Percentiles rank a stretch among this genome's conserved stretches.
These are phyloP conservation scores for Aspergillus vadensis DNA, from an alignment of 2,329 filamentous ascomycete genomes.

Conservation along the genomic window DNA sequence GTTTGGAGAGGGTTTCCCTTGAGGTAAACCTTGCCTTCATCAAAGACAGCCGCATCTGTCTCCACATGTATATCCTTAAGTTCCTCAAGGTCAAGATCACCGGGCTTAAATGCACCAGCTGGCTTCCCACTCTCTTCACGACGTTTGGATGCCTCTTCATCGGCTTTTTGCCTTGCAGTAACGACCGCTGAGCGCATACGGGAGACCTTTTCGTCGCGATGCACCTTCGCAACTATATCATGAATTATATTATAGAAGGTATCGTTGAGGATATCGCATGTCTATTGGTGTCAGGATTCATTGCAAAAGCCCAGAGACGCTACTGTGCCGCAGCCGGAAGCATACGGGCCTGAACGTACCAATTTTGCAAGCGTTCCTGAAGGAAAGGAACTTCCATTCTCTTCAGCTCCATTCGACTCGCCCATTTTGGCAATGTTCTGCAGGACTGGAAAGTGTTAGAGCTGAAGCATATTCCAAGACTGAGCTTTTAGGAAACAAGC, in stretches of 20 bases:
- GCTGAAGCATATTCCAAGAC: not conserved
- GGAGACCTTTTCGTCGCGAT: constrained; percentile 62
- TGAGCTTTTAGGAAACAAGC: not conserved
- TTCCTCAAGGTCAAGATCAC: constrained; percentile 39
- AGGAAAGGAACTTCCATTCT: constrained; percentile 31
- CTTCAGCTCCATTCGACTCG: constrained; percentile 33
- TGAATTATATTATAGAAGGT: constrained; percentile 62
- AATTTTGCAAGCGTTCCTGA: constrained; percentile 45
- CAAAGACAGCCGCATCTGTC: constrained; percentile 55
- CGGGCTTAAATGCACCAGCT: constrained; percentile 34
- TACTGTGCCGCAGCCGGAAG: not conserved
- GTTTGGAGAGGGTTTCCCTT: constrained; percentile 62
- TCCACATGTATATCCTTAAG: constrained; percentile 45
- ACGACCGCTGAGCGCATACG: constrained; percentile 57
- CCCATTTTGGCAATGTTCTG: constrained; percentile 28
- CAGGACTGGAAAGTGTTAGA: constrained; percentile 5
- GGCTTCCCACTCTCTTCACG: constrained; percentile 38
- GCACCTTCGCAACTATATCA: constrained; percentile 59
- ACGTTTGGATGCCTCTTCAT: constrained; percentile 38
- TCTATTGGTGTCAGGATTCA: constrained; percentile 30
- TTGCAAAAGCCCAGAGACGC: not conserved
- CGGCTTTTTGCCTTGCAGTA: constrained; percentile 46
- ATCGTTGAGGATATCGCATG: constrained; percentile 57
- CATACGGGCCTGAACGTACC: constrained; percentile 31
- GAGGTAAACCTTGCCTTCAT: constrained; percentile 55